A percentile compares a stretch with the other conserved stretches of the same genome.
Conservation (phyloP, 805 yeast species). For the Starmerella ratchasimensis region DNA sequence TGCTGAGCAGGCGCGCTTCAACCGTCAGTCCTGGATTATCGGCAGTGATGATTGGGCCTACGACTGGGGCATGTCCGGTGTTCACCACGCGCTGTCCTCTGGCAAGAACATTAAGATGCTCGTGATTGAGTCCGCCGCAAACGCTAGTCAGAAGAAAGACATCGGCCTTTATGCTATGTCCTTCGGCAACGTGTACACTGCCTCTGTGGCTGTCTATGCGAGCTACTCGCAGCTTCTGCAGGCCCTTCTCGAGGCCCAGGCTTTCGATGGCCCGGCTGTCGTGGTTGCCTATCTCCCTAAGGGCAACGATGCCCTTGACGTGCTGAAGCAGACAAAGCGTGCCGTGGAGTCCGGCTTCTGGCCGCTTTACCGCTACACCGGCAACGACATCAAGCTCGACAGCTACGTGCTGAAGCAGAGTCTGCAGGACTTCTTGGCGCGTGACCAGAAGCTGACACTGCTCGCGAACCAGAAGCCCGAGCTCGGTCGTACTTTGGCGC, state of each 20-base stretch:
- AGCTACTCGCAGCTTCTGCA: slow-evolving; percentile 87
- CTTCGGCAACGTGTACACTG: slow-evolving; percentile 77
- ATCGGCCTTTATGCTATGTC: slow-evolving; percentile 92
- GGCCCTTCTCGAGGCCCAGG: slow-evolving; percentile 80
- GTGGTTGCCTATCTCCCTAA: slow-evolving; percentile 84
- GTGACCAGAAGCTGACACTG: slow-evolving; percentile 76
- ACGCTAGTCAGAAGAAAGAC: slow-evolving; percentile 53
- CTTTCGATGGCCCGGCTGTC: slow-evolving; percentile 78
- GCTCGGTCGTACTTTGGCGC: slow-evolving; percentile 57
- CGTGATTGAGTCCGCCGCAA: slow-evolving; percentile 74
- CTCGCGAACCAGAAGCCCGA: slow-evolving; percentile 58
- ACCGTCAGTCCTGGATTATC: slow-evolving; percentile 51
- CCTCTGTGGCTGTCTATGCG: slow-evolving; percentile 85
- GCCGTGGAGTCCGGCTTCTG: slow-evolving; percentile 93
- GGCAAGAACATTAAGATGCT: slow-evolving; percentile 70
- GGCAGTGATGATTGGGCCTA: slow-evolving; percentile 95
- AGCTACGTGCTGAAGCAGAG: slow-evolving; percentile 69
- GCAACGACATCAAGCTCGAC: slow-evolving; percentile 63
- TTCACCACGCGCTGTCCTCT: slow-evolving; percentile 68
- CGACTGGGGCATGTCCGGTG: slow-evolving; percentile 83
- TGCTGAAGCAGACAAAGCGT: slow-evolving; percentile 71
- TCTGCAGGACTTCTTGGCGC: slow-evolving; percentile 64
- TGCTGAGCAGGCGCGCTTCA: slow-evolving; percentile 26
- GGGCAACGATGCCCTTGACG: slow-evolving; percentile 48
- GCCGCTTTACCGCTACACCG: slow-evolving; percentile 77